A percentile compares a stretch with the other conserved stretches of the same genome.
Conservation (phyloP, 768 basidiomycete species). For the Cystobasidium onofrii region DNA sequence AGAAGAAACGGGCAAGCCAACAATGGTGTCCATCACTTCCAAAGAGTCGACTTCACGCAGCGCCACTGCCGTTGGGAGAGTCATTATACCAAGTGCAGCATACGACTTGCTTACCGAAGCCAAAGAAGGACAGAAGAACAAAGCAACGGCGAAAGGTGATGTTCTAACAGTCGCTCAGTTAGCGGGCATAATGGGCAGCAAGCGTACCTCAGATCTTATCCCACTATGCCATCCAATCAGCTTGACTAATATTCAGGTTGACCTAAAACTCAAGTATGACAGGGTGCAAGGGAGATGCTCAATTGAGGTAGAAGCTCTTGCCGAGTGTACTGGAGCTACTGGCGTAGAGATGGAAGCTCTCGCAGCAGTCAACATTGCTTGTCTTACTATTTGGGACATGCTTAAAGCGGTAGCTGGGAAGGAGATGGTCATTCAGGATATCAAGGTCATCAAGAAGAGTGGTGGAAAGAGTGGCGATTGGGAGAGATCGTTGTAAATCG, state of each 20-base stretch:
- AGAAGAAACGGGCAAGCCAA: slow-evolving; percentile 55
- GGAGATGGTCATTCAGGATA: slow-evolving; percentile 67
- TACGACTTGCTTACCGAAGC: slow-evolving; percentile 56
- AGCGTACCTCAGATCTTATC: slow-evolving; percentile 72
- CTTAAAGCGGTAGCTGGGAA: slow-evolving; percentile 80
- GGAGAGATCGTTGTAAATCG: slow-evolving; percentile 22
- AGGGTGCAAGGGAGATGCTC: neutral
- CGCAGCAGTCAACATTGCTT: slow-evolving; percentile 67
- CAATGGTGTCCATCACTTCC: slow-evolving; percentile 71
- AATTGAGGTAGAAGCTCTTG: slow-evolving; percentile 53
- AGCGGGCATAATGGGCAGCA: slow-evolving; percentile 78
- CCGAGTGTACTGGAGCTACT: slow-evolving; percentile 68
- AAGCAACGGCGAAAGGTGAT: slow-evolving; percentile 42
- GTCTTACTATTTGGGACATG: slow-evolving; percentile 88
- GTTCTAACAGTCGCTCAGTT: slow-evolving; percentile 53
- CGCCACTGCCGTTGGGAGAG: slow-evolving; percentile 68
- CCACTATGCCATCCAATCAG: slow-evolving; percentile 80
- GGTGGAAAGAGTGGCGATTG: slow-evolving; percentile 73
- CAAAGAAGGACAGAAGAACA: slow-evolving; percentile 42
- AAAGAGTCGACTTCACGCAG: slow-evolving; percentile 59
- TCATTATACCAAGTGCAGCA: slow-evolving; percentile 57
- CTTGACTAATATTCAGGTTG: slow-evolving; percentile 63
- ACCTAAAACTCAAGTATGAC: slow-evolving; percentile 51
- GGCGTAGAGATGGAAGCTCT: slow-evolving; percentile 92
- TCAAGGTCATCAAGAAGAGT: slow-evolving; percentile 59